A percentile compares a stretch with the other conserved stretches of the same genome.
Conservation (phyloP, 768 basidiomycete species). For the Macrolepiota fuliginosa region DNA sequence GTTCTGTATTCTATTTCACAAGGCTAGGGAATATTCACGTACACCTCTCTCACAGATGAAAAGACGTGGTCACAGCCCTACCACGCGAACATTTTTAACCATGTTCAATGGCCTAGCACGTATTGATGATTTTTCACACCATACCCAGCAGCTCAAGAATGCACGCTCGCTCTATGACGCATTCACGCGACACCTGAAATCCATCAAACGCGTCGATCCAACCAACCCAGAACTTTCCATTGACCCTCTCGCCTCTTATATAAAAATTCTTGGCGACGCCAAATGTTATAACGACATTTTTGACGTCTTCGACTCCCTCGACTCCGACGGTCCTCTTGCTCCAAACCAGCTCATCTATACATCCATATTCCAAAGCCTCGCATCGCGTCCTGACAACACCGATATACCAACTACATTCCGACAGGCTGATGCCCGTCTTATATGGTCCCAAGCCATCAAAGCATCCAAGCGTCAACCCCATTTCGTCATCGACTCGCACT, state of each 20-base stretch:
- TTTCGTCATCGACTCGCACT: constrained; percentile 51
- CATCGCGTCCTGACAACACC: constrained; percentile 15
- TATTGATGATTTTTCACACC: constrained; percentile 58
- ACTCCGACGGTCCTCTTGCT: constrained; percentile 58
- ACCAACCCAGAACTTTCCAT: constrained; percentile 45
- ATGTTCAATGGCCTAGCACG: constrained; percentile 63
- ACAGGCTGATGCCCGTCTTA: constrained; percentile 58
- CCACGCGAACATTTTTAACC: constrained; percentile 63
- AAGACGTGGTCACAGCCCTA: constrained; percentile 73
- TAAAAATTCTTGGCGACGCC: constrained; percentile 62
- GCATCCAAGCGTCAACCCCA: constrained; percentile 40
- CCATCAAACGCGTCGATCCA: constrained; percentile 47
- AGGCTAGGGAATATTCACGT: constrained; percentile 3
- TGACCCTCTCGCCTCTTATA: constrained; percentile 56
- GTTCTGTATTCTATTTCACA: constrained; percentile 16
- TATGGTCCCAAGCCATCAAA: constrained; percentile 69
- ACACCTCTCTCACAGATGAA: constrained; percentile 63
- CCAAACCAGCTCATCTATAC: constrained; percentile 63
- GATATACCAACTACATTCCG: constrained; percentile 39
- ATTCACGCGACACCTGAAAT: constrained; percentile 48
- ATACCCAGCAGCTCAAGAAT: constrained; percentile 60
- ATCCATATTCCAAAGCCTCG: constrained; percentile 57
- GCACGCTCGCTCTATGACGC: constrained; percentile 60
- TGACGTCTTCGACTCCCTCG: constrained; percentile 71
- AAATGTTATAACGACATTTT: constrained; percentile 65